phyloP scores from a whole-genome alignment of 305 asterid species.

The Caryopteris hybrid region DNA sequence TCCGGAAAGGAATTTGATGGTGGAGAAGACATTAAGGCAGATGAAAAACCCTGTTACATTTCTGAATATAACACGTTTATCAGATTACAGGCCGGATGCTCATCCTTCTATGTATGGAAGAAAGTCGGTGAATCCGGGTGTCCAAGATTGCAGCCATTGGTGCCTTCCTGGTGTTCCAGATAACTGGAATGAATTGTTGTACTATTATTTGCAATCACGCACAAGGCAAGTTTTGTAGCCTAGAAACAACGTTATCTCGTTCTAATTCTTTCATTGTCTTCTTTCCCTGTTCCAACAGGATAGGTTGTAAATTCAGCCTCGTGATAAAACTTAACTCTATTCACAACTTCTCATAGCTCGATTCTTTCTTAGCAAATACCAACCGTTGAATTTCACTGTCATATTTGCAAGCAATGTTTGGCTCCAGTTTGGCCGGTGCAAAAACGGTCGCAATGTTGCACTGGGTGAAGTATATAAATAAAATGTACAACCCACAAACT shows the following conservation, averaged over 20 bases:
- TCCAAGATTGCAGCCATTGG: slow-evolving; percentile 98
- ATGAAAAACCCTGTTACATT: slow-evolving; percentile 69
- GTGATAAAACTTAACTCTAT: neutral
- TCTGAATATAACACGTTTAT: slow-evolving; percentile 60
- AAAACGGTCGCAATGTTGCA: too few relatives aligned
- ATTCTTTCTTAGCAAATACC: neutral
- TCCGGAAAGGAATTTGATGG: slow-evolving; percentile 51
- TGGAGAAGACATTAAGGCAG: slow-evolving; percentile 51
- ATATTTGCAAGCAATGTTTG: neutral
- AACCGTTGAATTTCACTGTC: too few relatives aligned
- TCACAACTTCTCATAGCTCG: neutral
- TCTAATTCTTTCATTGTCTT: neutral
- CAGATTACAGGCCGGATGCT: slow-evolving; percentile 77
- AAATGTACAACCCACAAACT: too few relatives aligned
- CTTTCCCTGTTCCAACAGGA: neutral
- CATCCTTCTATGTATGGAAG: slow-evolving; percentile 85
- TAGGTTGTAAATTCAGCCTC: slow-evolving; percentile 6
- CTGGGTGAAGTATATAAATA: too few relatives aligned
- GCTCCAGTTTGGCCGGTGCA: too few relatives aligned
- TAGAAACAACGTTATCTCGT: neutral
- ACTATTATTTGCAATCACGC: slow-evolving; percentile 38
- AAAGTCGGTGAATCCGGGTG: slow-evolving; percentile 32
- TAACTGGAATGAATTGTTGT: slow-evolving; percentile 80
- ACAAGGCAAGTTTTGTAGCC: slow-evolving; percentile 12
- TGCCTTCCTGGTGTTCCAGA: slow-evolving; percentile 99